Conservation (phyloP, 768 basidiomycete genomes). For the Termitomyces sp. region DNA sequence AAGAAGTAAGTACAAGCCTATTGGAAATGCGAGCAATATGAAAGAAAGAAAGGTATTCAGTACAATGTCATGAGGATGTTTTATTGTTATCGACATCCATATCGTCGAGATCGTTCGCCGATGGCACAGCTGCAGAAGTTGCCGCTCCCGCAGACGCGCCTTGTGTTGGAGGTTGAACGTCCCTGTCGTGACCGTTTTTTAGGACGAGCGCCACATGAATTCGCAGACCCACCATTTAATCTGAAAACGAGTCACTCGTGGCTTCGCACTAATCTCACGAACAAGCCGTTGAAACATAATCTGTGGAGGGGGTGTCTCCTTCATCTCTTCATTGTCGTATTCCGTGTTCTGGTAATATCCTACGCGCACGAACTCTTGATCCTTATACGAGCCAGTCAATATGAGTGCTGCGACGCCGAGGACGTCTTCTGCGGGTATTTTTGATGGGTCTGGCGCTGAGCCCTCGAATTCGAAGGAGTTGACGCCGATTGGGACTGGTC, state of each 20-base stretch:
- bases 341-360: slow-evolving; percentile 99
- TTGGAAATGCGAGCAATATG: not conserved
- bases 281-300: slow-evolving; percentile 78
- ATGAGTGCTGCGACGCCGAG: slow-evolving; percentile 97
- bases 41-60: not conserved
- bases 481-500: slow-evolving; percentile 93
- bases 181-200: slow-evolving; percentile 35
- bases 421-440: slow-evolving; percentile 86
- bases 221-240: slow-evolving; percentile 67
- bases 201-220: not conserved
- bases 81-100: slow-evolving; percentile 22
- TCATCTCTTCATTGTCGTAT: slow-evolving; percentile 94
- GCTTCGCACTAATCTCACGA: slow-evolving; percentile 86
- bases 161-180: slow-evolving; percentile 47
- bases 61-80: slow-evolving; percentile 15
- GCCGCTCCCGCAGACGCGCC: slow-evolving; percentile 52
- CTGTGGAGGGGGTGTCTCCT: slow-evolving; percentile 57
- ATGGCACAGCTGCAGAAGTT: slow-evolving; percentile 68
- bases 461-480: slow-evolving; percentile 98
- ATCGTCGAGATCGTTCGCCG: slow-evolving; percentile 59
- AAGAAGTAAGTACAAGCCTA: not conserved
- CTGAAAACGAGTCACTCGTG: slow-evolving; percentile 89
- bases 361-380: slow-evolving; percentile 98
- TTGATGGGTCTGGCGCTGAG: slow-evolving; percentile 72
- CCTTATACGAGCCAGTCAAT: slow-evolving; percentile 91